A percentile compares a stretch with the other conserved stretches of the same genome.
Evolutionary conservation across 1,284 basidiomycete genomes (phyloP).

Genomic region (Heterobasidion annosum): DNA sequence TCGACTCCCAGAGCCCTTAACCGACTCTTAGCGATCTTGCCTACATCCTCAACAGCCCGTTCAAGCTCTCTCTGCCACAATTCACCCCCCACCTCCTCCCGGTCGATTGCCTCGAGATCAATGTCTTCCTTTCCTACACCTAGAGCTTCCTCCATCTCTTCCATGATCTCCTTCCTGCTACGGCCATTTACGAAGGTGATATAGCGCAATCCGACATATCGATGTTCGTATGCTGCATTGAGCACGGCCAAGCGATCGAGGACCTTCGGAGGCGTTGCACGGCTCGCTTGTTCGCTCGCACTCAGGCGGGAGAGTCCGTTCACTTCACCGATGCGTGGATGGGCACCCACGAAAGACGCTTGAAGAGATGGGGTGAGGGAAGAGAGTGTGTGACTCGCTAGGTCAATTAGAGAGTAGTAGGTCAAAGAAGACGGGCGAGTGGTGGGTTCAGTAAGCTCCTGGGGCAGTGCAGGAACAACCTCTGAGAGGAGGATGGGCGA

Average conservation of each 20-base stretch:
- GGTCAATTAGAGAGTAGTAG: conserved; percentile 56
- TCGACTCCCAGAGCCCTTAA: conserved; percentile 32
- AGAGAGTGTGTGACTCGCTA: conserved; percentile 40
- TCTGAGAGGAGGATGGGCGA: conserved; percentile 47
- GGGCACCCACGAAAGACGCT: conserved; percentile 69
- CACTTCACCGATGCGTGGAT: conserved; percentile 84
- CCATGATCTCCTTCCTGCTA: conserved; percentile 57
- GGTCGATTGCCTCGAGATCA: conserved; percentile 19
- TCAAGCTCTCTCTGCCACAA: conserved; percentile 58
- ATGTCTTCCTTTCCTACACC: conserved; percentile 28
- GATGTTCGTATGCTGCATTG: conserved; percentile 69
- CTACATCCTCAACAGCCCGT: conserved; percentile 68
- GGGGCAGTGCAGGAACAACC: conserved; percentile 39
- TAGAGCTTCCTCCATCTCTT: conserved; percentile 71
- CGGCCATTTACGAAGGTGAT: conserved; percentile 91
- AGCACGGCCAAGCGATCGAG: conserved; percentile 55
- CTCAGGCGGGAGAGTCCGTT: conserved; percentile 66
- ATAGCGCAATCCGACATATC: conserved; percentile 71
- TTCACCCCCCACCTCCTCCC: conserved; percentile 26
- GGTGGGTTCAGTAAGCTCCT: conserved; percentile 7
- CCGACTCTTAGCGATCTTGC: conserved; percentile 66
- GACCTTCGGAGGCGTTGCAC: conserved; percentile 55
- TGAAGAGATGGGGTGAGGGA: conserved; percentile 51
- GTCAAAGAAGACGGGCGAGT: conserved; percentile 20
- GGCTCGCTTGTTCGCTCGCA: conserved; percentile 66